Evolutionary conservation across 1,284 basidiomycete genomes (phyloP).

Genomic region (Heterobasidion irregulare): DNA sequence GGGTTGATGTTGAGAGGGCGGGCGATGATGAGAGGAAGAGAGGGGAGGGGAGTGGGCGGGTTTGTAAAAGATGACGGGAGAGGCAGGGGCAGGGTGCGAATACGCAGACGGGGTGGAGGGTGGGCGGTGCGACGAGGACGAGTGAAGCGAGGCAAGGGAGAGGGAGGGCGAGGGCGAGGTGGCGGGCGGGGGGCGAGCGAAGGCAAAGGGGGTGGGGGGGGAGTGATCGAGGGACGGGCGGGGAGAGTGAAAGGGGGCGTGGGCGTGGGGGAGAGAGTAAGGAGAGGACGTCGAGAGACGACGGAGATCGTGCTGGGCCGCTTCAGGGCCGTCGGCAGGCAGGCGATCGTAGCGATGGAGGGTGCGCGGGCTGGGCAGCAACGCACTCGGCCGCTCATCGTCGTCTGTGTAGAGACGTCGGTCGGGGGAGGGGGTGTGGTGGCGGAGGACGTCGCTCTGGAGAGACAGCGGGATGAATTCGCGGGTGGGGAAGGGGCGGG

Average conservation of each 20-base stretch:
- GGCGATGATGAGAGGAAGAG: neutral
- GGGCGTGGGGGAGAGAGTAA: neutral
- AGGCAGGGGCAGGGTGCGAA: neutral
- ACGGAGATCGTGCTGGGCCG: no score
- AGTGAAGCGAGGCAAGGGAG: neutral
- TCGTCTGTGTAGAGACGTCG: neutral
- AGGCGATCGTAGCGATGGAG: neutral
- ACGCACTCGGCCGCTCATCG: no score
- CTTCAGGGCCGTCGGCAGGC: neutral
- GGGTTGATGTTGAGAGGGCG: no score
- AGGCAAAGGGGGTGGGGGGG: neutral
- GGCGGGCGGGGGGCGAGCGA: neutral
- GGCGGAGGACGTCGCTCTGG: conserved; percentile 14
- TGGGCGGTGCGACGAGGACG: neutral
- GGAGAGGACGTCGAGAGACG: neutral
- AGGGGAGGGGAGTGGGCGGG: neutral
- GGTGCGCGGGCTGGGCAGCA: neutral
- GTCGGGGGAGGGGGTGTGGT: conserved; percentile 14
- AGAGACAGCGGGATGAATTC: conserved; percentile 16
- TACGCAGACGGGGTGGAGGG: neutral
- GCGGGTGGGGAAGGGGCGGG: conserved; percentile 13
- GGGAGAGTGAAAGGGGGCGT: neutral
- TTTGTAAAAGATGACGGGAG: neutral
- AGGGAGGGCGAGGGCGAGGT: neutral
- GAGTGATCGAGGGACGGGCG: neutral